A percentile compares a stretch with the other conserved stretches of the same genome.
Conservation (phyloP, 1,284 basidiomycete species). For the Coriolopsis trogii region DNA sequence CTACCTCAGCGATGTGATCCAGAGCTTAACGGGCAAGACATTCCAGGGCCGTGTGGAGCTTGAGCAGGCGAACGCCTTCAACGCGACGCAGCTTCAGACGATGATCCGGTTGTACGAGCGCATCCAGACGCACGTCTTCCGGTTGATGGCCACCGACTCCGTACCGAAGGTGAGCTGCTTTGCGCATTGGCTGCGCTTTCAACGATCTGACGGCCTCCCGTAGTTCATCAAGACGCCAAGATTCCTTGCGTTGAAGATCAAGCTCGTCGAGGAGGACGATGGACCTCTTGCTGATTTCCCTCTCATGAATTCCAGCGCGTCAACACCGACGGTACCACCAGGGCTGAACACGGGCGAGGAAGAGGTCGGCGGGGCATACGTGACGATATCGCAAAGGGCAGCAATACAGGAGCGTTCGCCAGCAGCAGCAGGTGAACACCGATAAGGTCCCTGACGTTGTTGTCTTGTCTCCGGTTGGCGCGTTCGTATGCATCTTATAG, state of each 20-base stretch:
- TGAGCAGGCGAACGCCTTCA: slow-evolving; percentile 76
- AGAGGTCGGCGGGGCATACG: slow-evolving; percentile 79
- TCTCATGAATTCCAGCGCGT: slow-evolving; percentile 26
- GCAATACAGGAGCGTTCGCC: slow-evolving; percentile 30
- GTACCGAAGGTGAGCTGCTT: slow-evolving; percentile 91
- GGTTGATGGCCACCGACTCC: slow-evolving; percentile 97
- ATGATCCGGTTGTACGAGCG: slow-evolving; percentile 94
- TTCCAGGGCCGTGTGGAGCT: slow-evolving; percentile 81
- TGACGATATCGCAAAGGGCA: slow-evolving; percentile 80
- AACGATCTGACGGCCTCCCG: not conserved
- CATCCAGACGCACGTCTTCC: slow-evolving; percentile 96
- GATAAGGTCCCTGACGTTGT: slow-evolving; percentile 15
- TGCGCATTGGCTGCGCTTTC: no score
- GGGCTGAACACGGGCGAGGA: slow-evolving; percentile 58
- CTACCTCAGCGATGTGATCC: slow-evolving; percentile 89
- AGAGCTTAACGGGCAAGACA: slow-evolving; percentile 71
- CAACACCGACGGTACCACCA: slow-evolving; percentile 63
- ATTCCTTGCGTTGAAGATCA: slow-evolving; percentile 75
- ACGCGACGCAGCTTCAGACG: slow-evolving; percentile 93
- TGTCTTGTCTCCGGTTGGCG: slow-evolving; percentile 8
- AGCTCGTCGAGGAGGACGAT: slow-evolving; percentile 72
- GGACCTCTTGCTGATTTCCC: slow-evolving; percentile 35
- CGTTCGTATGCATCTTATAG: slow-evolving; percentile 26
- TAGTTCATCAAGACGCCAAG: slow-evolving; percentile 85
- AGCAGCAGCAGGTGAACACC: slow-evolving; percentile 7